Conservation (phyloP, 768 basidiomycete genomes). For the Scleroderma citrinum region DNA sequence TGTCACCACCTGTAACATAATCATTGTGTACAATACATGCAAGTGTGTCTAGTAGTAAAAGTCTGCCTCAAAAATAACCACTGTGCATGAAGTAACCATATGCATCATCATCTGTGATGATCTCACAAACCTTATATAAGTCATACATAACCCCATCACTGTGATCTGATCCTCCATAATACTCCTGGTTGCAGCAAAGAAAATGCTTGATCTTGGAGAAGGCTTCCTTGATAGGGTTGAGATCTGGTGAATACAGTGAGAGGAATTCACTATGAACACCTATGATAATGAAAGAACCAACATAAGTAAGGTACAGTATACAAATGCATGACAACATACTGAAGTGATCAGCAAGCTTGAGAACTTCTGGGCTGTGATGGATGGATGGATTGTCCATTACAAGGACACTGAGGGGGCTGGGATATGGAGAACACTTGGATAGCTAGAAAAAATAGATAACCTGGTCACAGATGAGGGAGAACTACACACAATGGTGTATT, state of each 20-base stretch:
- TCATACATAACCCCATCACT: background rate
- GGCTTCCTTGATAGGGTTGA: constrained; percentile 33
- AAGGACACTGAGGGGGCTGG: constrained; percentile 12
- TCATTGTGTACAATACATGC: background rate
- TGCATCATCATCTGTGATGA: background rate
- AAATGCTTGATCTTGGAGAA: constrained; percentile 25
- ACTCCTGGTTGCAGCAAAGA: background rate
- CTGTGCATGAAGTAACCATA: background rate
- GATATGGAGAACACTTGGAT: constrained; percentile 14
- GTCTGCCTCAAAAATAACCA: background rate
- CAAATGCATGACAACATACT: no score
- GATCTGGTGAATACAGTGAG: constrained; percentile 34
- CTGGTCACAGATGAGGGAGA: no score
- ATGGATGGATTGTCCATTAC: constrained; percentile 15
- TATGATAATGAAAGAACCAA: constrained; percentile 5
- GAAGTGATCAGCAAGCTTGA: no score
- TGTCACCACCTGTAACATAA: no score
- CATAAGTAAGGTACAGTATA: background rate
- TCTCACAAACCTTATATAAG: background rate
- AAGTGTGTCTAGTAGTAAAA: no score
- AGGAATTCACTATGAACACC: constrained; percentile 26
- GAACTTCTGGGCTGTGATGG: constrained; percentile 18
- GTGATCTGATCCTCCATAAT: no score
- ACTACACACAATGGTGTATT: no score
- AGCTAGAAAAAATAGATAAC: background rate